Conservation (phyloP, 148 eudicot species). For the Pharnaceum exiguum region DNA sequence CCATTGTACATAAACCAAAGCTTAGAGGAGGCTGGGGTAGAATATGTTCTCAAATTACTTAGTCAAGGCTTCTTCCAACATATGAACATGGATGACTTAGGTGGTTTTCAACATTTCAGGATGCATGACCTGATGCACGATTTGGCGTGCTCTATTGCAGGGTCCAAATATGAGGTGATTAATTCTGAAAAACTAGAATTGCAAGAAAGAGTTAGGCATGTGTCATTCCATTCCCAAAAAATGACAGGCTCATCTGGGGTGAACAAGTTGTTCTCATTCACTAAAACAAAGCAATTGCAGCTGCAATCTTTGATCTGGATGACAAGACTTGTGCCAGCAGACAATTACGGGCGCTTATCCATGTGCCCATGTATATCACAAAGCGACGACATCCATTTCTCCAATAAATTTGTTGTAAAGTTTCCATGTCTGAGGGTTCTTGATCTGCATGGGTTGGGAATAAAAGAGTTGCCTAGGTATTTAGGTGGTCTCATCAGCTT, state of each 20-base stretch:
- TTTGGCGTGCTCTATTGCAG: neutral
- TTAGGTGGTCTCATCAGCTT: neutral
- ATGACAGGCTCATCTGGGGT: neutral
- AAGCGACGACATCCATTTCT: too few relatives aligned
- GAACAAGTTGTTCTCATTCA: neutral
- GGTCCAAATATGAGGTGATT: conserved; percentile 6
- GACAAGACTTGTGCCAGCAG: too few relatives aligned
- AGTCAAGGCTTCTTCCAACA: neutral
- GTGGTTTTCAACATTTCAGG: too few relatives aligned
- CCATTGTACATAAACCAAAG: neutral
- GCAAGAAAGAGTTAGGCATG: conserved; percentile 7
- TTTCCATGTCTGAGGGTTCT: neutral
- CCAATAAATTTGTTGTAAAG: too few relatives aligned
- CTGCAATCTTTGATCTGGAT: too few relatives aligned
- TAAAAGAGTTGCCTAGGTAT: neutral
- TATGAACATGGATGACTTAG: neutral
- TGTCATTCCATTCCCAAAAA: neutral
- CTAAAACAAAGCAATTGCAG: conserved; percentile 1
- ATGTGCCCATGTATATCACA: too few relatives aligned
- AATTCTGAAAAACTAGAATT: neutral
- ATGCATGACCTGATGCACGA: conserved; percentile 8
- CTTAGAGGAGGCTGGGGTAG: conserved; percentile 4
- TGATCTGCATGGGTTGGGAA: conserved; percentile 1
- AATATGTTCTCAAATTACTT: neutral
- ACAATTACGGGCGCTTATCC: too few relatives aligned